phyloP scores from a whole-genome alignment of 192 early-diverging fungal species.

The Pilobolus umbonatus region DNA sequence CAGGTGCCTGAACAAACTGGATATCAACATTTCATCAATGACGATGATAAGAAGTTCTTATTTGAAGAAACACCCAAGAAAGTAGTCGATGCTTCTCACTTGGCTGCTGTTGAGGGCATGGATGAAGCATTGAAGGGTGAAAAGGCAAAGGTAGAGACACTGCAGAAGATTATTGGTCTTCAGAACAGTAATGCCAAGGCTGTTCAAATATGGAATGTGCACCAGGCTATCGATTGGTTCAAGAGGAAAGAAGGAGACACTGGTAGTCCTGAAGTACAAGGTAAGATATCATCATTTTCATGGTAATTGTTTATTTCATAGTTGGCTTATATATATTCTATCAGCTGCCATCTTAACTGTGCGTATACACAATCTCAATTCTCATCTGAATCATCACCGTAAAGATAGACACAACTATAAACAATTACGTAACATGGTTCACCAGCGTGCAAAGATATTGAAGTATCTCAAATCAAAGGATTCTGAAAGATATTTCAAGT shows the following conservation, averaged over 20 bases:
- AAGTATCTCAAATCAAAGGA: conserved; percentile 81
- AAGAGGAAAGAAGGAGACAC: conserved; percentile 75
- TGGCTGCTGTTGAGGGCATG: conserved; percentile 29
- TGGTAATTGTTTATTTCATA: neutral
- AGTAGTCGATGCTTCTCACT: conserved; percentile 21
- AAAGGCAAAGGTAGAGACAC: conserved; percentile 53
- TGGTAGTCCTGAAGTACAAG: conserved; percentile 91
- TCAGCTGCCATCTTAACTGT: conserved; percentile 87
- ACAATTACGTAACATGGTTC: conserved; percentile 69
- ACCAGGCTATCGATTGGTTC: conserved; percentile 71
- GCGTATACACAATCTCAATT: conserved; percentile 79
- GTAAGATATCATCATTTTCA: conserved; percentile 34
- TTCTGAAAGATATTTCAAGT: conserved; percentile 62
- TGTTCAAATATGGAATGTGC: conserved; percentile 72
- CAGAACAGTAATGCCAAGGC: conserved; percentile 79
- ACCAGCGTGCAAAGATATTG: conserved; percentile 79
- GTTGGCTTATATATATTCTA: neutral
- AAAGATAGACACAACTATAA: conserved; percentile 93
- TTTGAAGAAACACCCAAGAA: conserved; percentile 43
- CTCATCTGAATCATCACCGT: conserved; percentile 70
- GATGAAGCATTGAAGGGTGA: conserved; percentile 37
- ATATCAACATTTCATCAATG: conserved; percentile 47
- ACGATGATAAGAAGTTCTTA: conserved; percentile 42
- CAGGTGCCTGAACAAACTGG: conserved; percentile 6
- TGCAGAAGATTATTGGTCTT: conserved; percentile 69